phyloP scores from a whole-genome alignment of 2,329 filamentous ascomycete genomes.

The Claviceps sp. region DNA sequence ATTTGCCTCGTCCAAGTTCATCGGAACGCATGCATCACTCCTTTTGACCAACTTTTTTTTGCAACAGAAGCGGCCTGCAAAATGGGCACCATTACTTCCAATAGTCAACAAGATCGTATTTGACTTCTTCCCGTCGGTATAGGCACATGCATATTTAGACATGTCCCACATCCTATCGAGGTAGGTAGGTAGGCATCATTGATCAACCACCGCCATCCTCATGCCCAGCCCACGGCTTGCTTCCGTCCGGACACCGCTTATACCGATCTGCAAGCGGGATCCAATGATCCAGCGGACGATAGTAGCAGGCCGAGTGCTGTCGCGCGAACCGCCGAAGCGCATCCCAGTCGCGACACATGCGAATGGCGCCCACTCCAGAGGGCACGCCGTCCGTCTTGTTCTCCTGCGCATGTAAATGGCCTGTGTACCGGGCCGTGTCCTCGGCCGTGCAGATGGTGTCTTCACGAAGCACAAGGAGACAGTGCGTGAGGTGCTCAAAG shows the following conservation, averaged over 20 bases:
- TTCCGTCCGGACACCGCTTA: constrained; percentile 5
- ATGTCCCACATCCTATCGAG: neutral
- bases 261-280: neutral
- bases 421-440: constrained; percentile 16
- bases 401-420: neutral
- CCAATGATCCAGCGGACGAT: neutral
- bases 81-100: too few species aligned
- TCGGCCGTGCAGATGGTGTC: constrained; percentile 19
- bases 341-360: constrained; percentile 16
- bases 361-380: constrained; percentile 12
- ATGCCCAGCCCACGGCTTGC: neutral
- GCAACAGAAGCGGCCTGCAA: too few species aligned
- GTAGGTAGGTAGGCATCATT: too few species aligned
- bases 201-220: neutral
- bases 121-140: neutral
- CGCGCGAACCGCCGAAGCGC: constrained; percentile 13
- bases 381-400: constrained; percentile 2
- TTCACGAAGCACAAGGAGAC: constrained; percentile 14
- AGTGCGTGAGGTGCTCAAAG: constrained; percentile 11
- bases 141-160: neutral
- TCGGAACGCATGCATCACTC: too few species aligned
- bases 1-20: too few species aligned
- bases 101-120: too few species aligned
- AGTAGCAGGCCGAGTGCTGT: constrained; percentile 8
- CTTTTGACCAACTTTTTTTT: too few species aligned